Evolutionary conservation across 2,329 filamentous ascomycete genomes (phyloP).

Genomic region (Ophiosphaerella herpotricha): DNA sequence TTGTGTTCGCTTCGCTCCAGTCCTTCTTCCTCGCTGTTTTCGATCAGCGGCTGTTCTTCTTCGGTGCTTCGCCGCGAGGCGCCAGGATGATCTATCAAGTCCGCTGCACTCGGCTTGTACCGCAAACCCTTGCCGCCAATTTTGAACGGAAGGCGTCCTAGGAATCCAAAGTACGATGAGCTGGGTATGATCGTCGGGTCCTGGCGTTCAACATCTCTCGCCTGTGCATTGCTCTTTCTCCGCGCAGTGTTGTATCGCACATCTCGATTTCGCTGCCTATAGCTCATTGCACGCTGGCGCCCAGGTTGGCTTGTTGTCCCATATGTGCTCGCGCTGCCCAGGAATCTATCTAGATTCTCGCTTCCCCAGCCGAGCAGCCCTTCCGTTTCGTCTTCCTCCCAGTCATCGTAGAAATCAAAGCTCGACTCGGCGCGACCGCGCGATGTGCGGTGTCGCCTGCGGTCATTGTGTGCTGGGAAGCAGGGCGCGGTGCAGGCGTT

Average conservation of each 20-base stretch:
- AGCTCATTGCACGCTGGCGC: slow-evolving; percentile 84
- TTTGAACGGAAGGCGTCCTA: slow-evolving; percentile 82
- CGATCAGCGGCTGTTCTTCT: slow-evolving; percentile 71
- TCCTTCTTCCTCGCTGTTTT: slow-evolving; percentile 58
- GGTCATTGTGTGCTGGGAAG: slow-evolving; percentile 76
- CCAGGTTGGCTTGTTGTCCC: slow-evolving; percentile 62
- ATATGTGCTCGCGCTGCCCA: slow-evolving; percentile 69
- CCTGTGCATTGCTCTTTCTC: slow-evolving; percentile 60
- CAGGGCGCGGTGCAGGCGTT: slow-evolving; percentile 71
- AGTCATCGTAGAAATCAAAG: slow-evolving; percentile 98
- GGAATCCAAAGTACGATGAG: slow-evolving; percentile 81
- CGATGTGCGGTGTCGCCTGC: slow-evolving; percentile 68
- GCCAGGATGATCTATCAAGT: slow-evolving; percentile 84
- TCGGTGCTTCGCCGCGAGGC: slow-evolving; percentile 58
- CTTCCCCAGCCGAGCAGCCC: slow-evolving; percentile 75
- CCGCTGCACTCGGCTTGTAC: slow-evolving; percentile 89
- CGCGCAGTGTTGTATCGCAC: slow-evolving; percentile 37
- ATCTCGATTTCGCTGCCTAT: slow-evolving; percentile 68
- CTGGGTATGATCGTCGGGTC: slow-evolving; percentile 91
- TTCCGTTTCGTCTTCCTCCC: slow-evolving; percentile 72
- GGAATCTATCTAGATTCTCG: slow-evolving; percentile 82
- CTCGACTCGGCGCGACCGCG: slow-evolving; percentile 74
- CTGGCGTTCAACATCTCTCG: slow-evolving; percentile 53
- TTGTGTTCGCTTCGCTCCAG: slow-evolving; percentile 30
- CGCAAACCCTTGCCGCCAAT: slow-evolving; percentile 76